These are phyloP conservation scores for Rhamnella rubrinervis DNA, from an alignment of 331 rosid genomes.

Conservation along the genomic window DNA sequence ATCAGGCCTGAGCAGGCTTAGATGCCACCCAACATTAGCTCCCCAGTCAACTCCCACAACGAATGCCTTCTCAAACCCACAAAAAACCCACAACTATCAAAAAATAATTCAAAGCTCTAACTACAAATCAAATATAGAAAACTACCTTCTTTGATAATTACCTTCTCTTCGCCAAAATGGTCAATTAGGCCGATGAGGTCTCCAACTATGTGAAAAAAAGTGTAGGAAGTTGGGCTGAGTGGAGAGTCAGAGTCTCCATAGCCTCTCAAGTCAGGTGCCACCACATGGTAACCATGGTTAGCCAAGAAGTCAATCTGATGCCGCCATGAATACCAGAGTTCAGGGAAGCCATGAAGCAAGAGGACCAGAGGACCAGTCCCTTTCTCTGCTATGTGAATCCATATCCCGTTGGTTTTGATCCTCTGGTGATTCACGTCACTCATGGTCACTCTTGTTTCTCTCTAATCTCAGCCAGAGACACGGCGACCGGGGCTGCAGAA, in stretches of 20 bases:
- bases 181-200: constrained; percentile 68
- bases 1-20: constrained; percentile 71
- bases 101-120: not conserved
- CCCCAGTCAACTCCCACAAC: constrained; percentile 76
- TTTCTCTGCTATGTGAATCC: constrained; percentile 69
- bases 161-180: constrained; percentile 69
- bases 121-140: not conserved
- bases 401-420: constrained; percentile 66
- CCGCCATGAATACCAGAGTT: constrained; percentile 65
- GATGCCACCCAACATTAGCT: constrained; percentile 63
- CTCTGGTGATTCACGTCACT: constrained; percentile 56
- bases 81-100: not conserved
- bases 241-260: constrained; percentile 75
- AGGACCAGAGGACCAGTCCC: constrained; percentile 82
- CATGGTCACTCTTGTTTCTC: constrained; percentile 24
- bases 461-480: too few species aligned
- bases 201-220: constrained; percentile 49
- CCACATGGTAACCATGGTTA: constrained; percentile 59
- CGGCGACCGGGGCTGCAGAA: not conserved
- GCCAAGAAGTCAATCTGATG: constrained; percentile 60
- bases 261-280: constrained; percentile 86
- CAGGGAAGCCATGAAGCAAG: constrained; percentile 74
- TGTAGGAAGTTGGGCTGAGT: constrained; percentile 49
- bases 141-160: not conserved
- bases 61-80: constrained; percentile 42